A percentile compares a stretch with the other conserved stretches of the same genome.
These are phyloP conservation scores for Talaromyces rugulosus DNA, from an alignment of 2,329 filamentous ascomycete species.

Conservation along the genomic window DNA sequence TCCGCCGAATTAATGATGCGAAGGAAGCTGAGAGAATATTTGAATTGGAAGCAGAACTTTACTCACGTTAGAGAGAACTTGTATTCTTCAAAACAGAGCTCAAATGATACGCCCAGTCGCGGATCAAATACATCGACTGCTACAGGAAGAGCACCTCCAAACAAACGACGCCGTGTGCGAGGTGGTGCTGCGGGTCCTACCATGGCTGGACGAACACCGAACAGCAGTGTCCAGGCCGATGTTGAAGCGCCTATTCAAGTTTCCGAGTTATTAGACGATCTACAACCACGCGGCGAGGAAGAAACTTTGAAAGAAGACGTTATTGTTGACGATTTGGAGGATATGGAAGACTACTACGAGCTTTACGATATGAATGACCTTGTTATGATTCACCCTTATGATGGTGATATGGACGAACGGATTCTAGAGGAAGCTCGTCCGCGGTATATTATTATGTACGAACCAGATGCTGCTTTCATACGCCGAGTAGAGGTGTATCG, in stretches of 20 bases:
- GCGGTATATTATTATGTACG: conserved; percentile 97
- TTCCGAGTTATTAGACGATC: conserved; percentile 73
- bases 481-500: conserved; percentile 92
- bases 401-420: conserved; percentile 92
- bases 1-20: conserved; percentile 89
- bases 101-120: conserved; percentile 20
- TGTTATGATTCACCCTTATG: conserved; percentile 86
- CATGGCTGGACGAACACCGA: conserved; percentile 61
- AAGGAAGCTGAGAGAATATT: conserved; percentile 76
- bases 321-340: conserved; percentile 71
- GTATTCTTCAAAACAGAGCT: conserved; percentile 25
- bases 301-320: conserved; percentile 65
- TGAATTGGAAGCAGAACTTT: conserved; percentile 88
- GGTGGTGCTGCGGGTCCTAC: conserved; percentile 66
- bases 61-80: conserved; percentile 65
- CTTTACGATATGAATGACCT: conserved; percentile 88
- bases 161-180: conserved; percentile 79
- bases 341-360: conserved; percentile 90
- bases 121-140: conserved; percentile 26
- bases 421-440: conserved; percentile 92
- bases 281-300: conserved; percentile 76
- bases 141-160: conserved; percentile 66
- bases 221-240: conserved; percentile 71
- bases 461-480: conserved; percentile 91
- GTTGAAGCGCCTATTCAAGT: conserved; percentile 76